Evolutionary conservation across 176 grass and related monocot species (phyloP), one percentile per base, ranked within the genome.

Genomic region (Aechmea fasciata): DNA sequence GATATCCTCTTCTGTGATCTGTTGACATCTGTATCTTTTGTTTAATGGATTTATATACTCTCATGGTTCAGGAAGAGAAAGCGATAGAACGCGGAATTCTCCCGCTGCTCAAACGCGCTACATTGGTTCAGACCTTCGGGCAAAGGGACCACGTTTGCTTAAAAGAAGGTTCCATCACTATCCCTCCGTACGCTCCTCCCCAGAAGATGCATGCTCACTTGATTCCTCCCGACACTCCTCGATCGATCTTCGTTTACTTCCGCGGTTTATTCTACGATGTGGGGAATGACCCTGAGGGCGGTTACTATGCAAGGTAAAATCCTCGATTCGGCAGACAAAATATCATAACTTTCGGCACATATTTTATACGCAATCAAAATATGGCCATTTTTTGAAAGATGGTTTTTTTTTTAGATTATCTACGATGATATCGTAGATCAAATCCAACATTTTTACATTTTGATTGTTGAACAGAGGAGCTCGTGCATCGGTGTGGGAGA

Each of bases 131-230:
- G 81, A 96, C 92, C 7, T 96, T 96, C 76, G 92, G 92, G 54
- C 92, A 96, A 66, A 84, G 83, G 77, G 89, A 96, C 74, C 92
- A 96, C 78, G 92, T 96, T 17, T 96, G 92, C 77, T 81, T 96
- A 54, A 96, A 96, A 77, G 88, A 89, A 0, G 83, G 85, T 24
- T 96, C 92, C 11, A 96, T 96, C 72, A 91, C 86, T 47, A 96
- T 96, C 68, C 88, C 92, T 2, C 92, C 92, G 1, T 96, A 41
- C 84, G 92, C 92, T 0, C 88, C 92, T 50, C 92, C 92, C 7
- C 85, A 91, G 67, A 96, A 91, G 69, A 92, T 96, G 75, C 82
- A 88, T 11, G 68, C 79, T 51, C 92, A 96, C 65, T 85, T 96
- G 71, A 86, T 96, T 29, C 88, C 92, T 0, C 51, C 81, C 6